Conservation (phyloP, 1,139 yeast species). For the Kluyveromyces sp. region DNA sequence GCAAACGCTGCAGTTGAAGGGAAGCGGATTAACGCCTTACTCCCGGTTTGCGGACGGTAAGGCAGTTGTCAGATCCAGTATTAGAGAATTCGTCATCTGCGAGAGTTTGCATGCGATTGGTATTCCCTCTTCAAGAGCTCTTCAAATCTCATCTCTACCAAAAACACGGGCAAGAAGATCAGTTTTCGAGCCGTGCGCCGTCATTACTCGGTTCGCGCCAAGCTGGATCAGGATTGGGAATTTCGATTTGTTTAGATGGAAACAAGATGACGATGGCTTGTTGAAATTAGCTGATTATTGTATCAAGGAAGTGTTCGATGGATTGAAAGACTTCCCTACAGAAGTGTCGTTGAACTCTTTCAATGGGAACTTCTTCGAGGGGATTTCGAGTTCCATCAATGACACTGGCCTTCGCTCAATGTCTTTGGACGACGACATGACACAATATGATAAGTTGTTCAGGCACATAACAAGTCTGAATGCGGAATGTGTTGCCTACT, state of each 20-base stretch:
- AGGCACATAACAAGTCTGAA: constrained; percentile 64
- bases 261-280: constrained; percentile 62
- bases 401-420: not conserved
- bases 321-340: constrained; percentile 36
- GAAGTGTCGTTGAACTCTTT: constrained; percentile 26
- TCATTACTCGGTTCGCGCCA: constrained; percentile 77
- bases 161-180: constrained; percentile 66
- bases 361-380: constrained; percentile 22
- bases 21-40: constrained; percentile 86
- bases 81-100: constrained; percentile 79
- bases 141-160: constrained; percentile 66
- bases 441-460: constrained; percentile 66
- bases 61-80: constrained; percentile 81
- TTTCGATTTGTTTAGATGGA: constrained; percentile 76
- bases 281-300: constrained; percentile 64
- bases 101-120: constrained; percentile 79
- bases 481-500: constrained; percentile 70
- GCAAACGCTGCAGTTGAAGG: constrained; percentile 64
- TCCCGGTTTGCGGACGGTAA: constrained; percentile 96
- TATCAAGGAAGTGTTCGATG: constrained; percentile 54
- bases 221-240: constrained; percentile 85
- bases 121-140: constrained; percentile 80
- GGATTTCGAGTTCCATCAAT: not conserved
- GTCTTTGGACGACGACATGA: constrained; percentile 34
- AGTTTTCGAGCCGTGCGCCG: constrained; percentile 70